These are phyloP conservation scores for Euryodendron excelsum DNA, from an alignment of 148 eudicot genomes.

Conservation along the genomic window DNA sequence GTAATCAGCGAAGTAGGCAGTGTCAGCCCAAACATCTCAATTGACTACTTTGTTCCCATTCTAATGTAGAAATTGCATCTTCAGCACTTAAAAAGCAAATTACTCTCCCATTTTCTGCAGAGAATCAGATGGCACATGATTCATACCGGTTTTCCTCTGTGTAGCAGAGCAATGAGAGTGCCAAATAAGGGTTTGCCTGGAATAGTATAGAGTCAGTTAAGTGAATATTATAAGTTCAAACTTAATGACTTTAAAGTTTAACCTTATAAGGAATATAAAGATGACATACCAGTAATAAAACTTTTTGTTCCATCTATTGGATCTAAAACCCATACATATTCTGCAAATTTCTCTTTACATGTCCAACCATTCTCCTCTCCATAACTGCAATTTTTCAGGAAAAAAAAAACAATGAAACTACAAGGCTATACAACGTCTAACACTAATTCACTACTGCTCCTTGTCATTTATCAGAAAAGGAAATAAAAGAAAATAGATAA, in stretches of 20 bases:
- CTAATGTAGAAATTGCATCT: not conserved
- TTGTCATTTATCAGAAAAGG: not conserved
- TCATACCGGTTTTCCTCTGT: constrained; percentile 96
- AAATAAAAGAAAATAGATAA: not conserved
- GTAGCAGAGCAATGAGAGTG: constrained; percentile 82
- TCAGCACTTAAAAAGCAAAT: not conserved
- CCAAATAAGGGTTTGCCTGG: constrained; percentile 95
- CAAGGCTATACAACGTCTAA: not conserved
- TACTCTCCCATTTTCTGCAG: not conserved
- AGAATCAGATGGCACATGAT: constrained; percentile 6
- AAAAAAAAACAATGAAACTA: constrained; percentile 1
- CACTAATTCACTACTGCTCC: not conserved
- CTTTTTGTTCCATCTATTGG: constrained; percentile 99
- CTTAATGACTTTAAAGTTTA: constrained; percentile 3
- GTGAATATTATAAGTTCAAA: not conserved
- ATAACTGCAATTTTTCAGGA: constrained; percentile 50
- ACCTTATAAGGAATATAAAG: not conserved
- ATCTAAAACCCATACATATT: constrained; percentile 95
- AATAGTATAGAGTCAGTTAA: not conserved
- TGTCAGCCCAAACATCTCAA: not conserved
- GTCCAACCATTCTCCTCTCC: constrained; percentile 98
- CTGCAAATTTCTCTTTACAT: constrained; percentile 74
- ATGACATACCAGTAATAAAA: constrained; percentile 75
- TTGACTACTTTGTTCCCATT: not conserved
- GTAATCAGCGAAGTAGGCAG: not conserved